Percentiles rank a stretch among this genome's conserved stretches.
Evolutionary conservation across 306 rosid genomes (phyloP).

Genomic region (Quercus gilva): DNA sequence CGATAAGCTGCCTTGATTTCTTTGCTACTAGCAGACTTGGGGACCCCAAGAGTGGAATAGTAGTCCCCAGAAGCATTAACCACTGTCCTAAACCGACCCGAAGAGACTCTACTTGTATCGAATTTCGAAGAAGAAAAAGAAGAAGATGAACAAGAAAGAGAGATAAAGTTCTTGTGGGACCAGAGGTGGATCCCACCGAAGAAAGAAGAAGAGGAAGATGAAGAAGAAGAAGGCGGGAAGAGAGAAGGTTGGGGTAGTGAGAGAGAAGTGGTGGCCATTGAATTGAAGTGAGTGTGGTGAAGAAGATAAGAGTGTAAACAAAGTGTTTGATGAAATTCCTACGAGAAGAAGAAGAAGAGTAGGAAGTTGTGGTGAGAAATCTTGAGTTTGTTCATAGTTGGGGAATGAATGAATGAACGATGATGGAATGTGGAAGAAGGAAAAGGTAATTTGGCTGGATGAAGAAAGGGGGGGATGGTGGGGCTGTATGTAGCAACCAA

Average conservation of each 20-base stretch:
- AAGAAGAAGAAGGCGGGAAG: constrained; percentile 32
- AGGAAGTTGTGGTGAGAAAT: neutral
- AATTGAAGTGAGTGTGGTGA: neutral
- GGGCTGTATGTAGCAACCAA: neutral
- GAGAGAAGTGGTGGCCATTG: constrained; percentile 67
- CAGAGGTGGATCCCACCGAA: constrained; percentile 44
- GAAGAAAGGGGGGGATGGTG: neutral
- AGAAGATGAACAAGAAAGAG: constrained; percentile 27
- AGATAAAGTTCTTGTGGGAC: constrained; percentile 42
- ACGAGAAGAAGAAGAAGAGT: constrained; percentile 7
- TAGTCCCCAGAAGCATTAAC: constrained; percentile 77
- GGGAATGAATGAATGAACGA: neutral
- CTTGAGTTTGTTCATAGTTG: constrained; percentile 18
- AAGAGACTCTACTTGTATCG: constrained; percentile 21
- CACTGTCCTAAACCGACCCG: constrained; percentile 45
- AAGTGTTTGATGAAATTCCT: constrained; percentile 12
- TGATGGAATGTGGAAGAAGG: neutral
- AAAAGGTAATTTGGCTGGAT: neutral
- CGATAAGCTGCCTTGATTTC: constrained; percentile 97
- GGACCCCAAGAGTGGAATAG: constrained; percentile 79
- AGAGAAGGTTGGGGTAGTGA: constrained; percentile 43
- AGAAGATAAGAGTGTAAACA: neutral
- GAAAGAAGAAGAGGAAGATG: constrained; percentile 38
- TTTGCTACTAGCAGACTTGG: constrained; percentile 72
- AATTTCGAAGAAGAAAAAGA: constrained; percentile 16